Base-by-base conservation (phyloP, 257 asterid species). In the Penstemon eatonii region DNA sequence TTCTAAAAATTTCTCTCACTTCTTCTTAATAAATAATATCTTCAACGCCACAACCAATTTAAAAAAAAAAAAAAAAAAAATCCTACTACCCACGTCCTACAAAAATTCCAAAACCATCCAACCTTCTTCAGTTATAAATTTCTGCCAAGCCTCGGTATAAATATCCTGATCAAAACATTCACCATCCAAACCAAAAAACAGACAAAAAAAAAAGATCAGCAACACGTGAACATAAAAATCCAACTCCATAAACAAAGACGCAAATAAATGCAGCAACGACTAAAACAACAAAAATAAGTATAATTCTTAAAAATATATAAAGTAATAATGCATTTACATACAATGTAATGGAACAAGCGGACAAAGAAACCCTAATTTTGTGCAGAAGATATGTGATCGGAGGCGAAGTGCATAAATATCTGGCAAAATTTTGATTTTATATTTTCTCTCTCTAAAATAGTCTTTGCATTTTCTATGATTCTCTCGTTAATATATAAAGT, bases 311-410 rank as follows among this genome's bases (percentile, higher is more conserved):
- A 42, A 68, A 49, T 8, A 55, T 33, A 61, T 60, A 5, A n/a
- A 36, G 54, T 10, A 51, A 40, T 49, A 61, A 73, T 3, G 39
- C 7, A 65, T n/a, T 56, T 7, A 65, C 81, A 52, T 76, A 80
- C 84, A 72, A 74, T 53, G 60, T 4, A 66, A 70, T 4, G 64
- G 66, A 73, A 70, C 75, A 71, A 33, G 72, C 67, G 45, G 51
- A 47, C 49, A 60, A 46, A 50, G 82, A 81, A 81, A 68, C 80
- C 80, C 82, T 73, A 77, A 67, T 57, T 76, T 77, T 49, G 82
- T 76, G 82, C 38, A 53, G 75, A 65, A 61, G 77, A 67, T 41
- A 76, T 47, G 77, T 80, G 78, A 76, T 75, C 78, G 80, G 78
- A 66, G 74, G 76, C 67, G 71, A 44, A 18, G 65, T 70, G 18